Evolutionary conservation across 495 filamentous ascomycete species (phyloP).

Genomic region (Oidiodendron maius): DNA sequence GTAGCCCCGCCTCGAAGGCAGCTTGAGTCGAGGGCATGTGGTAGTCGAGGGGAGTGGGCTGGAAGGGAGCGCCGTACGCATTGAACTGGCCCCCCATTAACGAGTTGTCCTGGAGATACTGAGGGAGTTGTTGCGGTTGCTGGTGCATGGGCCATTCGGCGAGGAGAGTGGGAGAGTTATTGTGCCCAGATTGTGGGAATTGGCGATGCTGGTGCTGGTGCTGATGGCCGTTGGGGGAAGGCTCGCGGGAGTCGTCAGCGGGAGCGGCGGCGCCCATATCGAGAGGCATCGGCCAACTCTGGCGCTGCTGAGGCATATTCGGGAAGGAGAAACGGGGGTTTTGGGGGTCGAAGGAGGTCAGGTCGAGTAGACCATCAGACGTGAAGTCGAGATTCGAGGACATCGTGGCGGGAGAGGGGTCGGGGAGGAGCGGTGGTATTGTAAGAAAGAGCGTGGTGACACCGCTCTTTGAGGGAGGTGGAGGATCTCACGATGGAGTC

Average conservation of each 20-base stretch:
- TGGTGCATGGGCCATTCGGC: constrained; percentile 46
- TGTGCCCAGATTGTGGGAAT: constrained; percentile 18
- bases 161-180: constrained; percentile 36
- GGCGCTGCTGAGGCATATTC: constrained; percentile 22
- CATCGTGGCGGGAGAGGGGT: constrained; percentile 31
- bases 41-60: constrained; percentile 58
- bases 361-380: constrained; percentile 45
- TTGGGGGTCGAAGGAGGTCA: constrained; percentile 44
- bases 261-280: constrained; percentile 22
- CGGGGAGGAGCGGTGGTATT: constrained; percentile 24
- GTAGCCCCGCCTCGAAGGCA: constrained; percentile 54
- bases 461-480: constrained; percentile 23
- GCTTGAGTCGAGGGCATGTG: constrained; percentile 63
- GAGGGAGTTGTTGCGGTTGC: constrained; percentile 43
- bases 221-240: constrained; percentile 13
- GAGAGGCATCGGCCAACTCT: constrained; percentile 23
- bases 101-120: constrained; percentile 43
- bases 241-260: constrained; percentile 20
- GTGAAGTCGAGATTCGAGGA: constrained; percentile 47
- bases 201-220: constrained; percentile 17
- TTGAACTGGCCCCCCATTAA: constrained; percentile 40
- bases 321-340: constrained; percentile 43
- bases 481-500: constrained; percentile 22
- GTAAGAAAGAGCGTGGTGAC: constrained; percentile 21
- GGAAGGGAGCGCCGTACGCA: constrained; percentile 40